A percentile compares a stretch with the other conserved stretches of the same genome.
Conservation (phyloP, 768 basidiomycete genomes). For the Cyathus striatus region DNA sequence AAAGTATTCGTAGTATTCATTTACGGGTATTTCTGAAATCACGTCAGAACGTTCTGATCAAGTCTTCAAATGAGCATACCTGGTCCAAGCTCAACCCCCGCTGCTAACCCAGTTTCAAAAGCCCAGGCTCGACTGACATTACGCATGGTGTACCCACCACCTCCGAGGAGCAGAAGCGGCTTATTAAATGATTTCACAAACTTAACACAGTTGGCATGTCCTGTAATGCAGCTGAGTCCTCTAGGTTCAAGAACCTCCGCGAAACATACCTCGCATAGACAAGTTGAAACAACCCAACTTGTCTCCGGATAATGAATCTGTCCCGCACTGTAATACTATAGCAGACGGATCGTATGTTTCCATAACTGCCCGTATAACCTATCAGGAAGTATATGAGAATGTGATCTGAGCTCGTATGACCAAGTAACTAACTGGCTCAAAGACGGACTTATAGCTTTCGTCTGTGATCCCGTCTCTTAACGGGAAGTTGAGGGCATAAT, state of each 20-base stretch:
- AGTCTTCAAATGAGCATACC: slow-evolving; percentile 46
- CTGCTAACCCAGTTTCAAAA: slow-evolving; percentile 96
- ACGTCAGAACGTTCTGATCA: too few relatives aligned
- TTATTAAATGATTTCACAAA: slow-evolving; percentile 97
- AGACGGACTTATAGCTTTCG: slow-evolving; percentile 90
- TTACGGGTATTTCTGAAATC: slow-evolving; percentile 83
- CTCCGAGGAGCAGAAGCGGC: slow-evolving; percentile 90
- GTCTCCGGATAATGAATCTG: slow-evolving; percentile 94
- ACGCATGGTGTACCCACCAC: slow-evolving; percentile 98
- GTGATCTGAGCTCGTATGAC: background rate
- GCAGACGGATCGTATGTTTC: slow-evolving; percentile 92
- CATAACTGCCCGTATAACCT: slow-evolving; percentile 95
- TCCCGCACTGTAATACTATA: slow-evolving; percentile 95
- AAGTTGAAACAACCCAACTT: slow-evolving; percentile 94
- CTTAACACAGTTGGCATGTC: slow-evolving; percentile 95
- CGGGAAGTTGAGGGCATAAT: slow-evolving; percentile 93
- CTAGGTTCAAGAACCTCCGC: background rate
- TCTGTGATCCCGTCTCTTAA: slow-evolving; percentile 93
- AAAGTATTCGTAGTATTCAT: slow-evolving; percentile 99
- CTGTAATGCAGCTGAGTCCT: slow-evolving; percentile 25
- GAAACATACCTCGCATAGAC: slow-evolving; percentile 84
- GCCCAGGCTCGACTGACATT: slow-evolving; percentile 98
- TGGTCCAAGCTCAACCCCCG: slow-evolving; percentile 86
- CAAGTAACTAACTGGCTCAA: slow-evolving; percentile 75
- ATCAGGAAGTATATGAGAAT: slow-evolving; percentile 1